Conservation (phyloP, 305 asterid species). For the Plantago coronopus region DNA sequence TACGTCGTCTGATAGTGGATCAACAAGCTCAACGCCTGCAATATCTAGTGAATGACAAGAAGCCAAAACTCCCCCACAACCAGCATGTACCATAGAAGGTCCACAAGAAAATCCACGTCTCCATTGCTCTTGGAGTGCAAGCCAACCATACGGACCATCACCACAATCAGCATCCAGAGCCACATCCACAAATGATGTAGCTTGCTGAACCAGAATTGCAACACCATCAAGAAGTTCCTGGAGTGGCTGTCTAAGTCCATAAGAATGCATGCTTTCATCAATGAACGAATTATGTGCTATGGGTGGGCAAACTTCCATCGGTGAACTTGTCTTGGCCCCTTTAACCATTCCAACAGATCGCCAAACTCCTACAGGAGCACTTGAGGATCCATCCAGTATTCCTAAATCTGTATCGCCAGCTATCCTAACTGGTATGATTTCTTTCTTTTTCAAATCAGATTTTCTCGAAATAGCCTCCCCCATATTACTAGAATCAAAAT, state of each 20-base stretch:
- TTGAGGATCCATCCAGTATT: slow-evolving; percentile 66
- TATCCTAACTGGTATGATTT: slow-evolving; percentile 73
- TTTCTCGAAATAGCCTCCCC: slow-evolving; percentile 56
- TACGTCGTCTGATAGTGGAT: slow-evolving; percentile 92
- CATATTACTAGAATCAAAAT: slow-evolving; percentile 62
- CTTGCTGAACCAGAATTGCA: slow-evolving; percentile 92
- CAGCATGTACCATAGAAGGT: slow-evolving; percentile 98
- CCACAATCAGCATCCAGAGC: slow-evolving; percentile 94
- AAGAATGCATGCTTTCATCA: slow-evolving; percentile 89
- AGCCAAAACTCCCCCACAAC: slow-evolving; percentile 98
- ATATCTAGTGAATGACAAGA: slow-evolving; percentile 92
- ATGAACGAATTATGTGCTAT: slow-evolving; percentile 73
- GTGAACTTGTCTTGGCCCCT: slow-evolving; percentile 53
- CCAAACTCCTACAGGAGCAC: slow-evolving; percentile 98
- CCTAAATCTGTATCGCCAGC: slow-evolving; percentile 97
- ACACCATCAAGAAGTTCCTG: slow-evolving; percentile 98
- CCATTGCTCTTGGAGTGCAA: slow-evolving; percentile 94
- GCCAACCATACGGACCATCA: slow-evolving; percentile 99
- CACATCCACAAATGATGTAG: slow-evolving; percentile 95
- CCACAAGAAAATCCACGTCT: slow-evolving; percentile 99
- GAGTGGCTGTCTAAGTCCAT: slow-evolving; percentile 91
- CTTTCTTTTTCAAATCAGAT: slow-evolving; percentile 82
- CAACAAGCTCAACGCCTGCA: slow-evolving; percentile 96
- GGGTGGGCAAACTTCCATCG: slow-evolving; percentile 67
- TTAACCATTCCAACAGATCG: slow-evolving; percentile 82